Evolutionary conservation across 352 stramenopile genomes (phyloP).

Genomic region (Phytophthora crassamura): DNA sequence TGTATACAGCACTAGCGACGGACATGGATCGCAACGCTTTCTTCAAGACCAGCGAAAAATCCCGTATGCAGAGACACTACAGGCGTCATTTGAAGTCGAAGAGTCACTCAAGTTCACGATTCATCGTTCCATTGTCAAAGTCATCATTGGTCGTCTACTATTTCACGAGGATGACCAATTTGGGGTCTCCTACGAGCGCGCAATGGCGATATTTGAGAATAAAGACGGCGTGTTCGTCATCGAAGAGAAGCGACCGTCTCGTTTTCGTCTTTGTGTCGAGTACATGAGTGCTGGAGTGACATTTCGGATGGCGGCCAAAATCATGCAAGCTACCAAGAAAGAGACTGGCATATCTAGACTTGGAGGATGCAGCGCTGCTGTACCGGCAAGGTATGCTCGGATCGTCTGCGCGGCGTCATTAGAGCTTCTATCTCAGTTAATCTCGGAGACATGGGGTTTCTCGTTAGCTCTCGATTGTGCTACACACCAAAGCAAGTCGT

Average conservation of each 20-base stretch:
- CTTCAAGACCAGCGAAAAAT: not conserved
- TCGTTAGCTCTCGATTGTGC: conserved; percentile 5
- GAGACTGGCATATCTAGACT: too few relatives aligned
- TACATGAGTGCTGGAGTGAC: conserved; percentile 16
- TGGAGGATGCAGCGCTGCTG: conserved; percentile 10
- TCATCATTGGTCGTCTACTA: not conserved
- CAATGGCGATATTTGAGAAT: not conserved
- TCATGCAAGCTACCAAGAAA: too few relatives aligned
- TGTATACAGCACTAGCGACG: not conserved
- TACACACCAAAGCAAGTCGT: conserved; percentile 15
- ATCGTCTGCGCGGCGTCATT: conserved; percentile 12
- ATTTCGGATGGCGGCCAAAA: conserved; percentile 20
- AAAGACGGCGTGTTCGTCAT: conserved; percentile 7
- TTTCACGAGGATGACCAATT: not conserved
- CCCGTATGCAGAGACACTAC: not conserved
- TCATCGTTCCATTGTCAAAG: not conserved
- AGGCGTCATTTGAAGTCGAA: not conserved
- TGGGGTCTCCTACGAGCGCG: not conserved
- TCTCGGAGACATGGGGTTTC: conserved; percentile 9
- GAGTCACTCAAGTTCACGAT: not conserved
- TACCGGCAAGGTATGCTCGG: conserved; percentile 10
- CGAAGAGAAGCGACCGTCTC: conserved; percentile 15
- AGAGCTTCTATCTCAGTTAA: not conserved
- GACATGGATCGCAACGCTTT: not conserved
- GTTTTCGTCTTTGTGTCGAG: conserved; percentile 19